Percentiles rank a stretch among this genome's conserved stretches.
Conservation (phyloP, 2,329 filamentous ascomycete species). For the Celoporthe dispersa region DNA sequence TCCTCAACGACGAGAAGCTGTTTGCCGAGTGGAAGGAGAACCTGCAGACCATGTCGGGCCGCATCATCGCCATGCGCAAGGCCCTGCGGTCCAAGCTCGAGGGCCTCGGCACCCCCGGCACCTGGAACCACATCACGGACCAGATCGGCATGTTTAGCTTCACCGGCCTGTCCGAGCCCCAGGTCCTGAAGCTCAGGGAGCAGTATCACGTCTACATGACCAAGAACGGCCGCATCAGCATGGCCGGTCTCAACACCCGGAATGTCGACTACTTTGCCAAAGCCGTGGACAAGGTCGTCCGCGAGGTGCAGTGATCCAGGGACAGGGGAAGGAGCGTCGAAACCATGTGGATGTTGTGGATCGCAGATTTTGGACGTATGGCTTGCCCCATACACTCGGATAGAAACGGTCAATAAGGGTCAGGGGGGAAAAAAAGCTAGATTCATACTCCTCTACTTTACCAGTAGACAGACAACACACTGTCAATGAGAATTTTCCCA, state of each 20-base stretch:
- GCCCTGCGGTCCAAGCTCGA: constrained; percentile 80
- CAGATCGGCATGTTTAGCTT: constrained; percentile 99
- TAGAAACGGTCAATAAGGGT: neutral
- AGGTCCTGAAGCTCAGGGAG: constrained; percentile 71
- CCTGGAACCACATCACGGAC: constrained; percentile 96
- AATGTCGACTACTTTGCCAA: constrained; percentile 94
- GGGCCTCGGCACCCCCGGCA: constrained; percentile 81
- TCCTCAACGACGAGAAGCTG: constrained; percentile 81
- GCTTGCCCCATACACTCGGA: neutral
- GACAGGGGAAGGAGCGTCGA: neutral
- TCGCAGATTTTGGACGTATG: neutral
- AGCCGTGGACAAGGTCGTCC: constrained; percentile 84
- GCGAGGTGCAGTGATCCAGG: constrained; percentile 45
- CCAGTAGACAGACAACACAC: neutral
- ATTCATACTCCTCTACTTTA: neutral
- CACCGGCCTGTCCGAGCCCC: constrained; percentile 75
- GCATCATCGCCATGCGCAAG: constrained; percentile 90
- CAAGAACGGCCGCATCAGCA: constrained; percentile 97
- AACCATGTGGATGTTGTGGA: neutral
- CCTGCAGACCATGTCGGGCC: constrained; percentile 89
- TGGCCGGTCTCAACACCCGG: constrained; percentile 93
- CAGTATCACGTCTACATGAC: constrained; percentile 87
- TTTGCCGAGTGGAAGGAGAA: constrained; percentile 94
- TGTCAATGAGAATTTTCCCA: neutral
- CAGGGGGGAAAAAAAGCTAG: neutral